Evolutionary conservation across 148 eudicot species (phyloP).

Genomic region (Chenopodium quinoa): DNA sequence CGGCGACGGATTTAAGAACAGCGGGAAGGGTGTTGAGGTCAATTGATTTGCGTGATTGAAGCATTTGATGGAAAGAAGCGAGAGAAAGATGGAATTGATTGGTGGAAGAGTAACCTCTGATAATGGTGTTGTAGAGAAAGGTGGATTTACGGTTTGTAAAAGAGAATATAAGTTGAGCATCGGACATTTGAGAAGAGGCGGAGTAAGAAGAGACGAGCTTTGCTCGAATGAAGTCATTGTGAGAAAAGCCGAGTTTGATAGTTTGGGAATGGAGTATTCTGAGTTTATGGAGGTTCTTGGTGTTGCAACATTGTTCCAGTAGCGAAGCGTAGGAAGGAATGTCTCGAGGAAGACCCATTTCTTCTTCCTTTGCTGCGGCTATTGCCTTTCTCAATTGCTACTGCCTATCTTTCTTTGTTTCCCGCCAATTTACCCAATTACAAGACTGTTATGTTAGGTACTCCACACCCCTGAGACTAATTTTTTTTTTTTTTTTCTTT

Average conservation of each 20-base stretch:
- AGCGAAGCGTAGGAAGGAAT: constrained; percentile 30
- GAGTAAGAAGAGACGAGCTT: constrained; percentile 49
- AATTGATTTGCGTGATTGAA: constrained; percentile 27
- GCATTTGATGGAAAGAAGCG: constrained; percentile 36
- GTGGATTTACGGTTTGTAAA: constrained; percentile 40
- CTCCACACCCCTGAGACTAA: too few species aligned
- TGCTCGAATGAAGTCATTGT: constrained; percentile 44
- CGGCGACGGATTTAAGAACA: constrained; percentile 44
- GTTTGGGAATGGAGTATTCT: constrained; percentile 34
- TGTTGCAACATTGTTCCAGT: constrained; percentile 33
- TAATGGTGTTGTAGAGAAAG: constrained; percentile 52
- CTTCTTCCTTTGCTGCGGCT: too few species aligned
- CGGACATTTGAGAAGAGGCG: constrained; percentile 39
- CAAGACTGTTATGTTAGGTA: too few species aligned
- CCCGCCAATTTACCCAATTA: too few species aligned
- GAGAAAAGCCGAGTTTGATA: constrained; percentile 34
- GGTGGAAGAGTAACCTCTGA: constrained; percentile 40
- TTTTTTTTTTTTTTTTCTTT: too few species aligned
- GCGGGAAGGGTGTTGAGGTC: constrained; percentile 45
- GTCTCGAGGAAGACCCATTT: constrained; percentile 7
- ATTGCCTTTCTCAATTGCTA: too few species aligned
- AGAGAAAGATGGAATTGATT: constrained; percentile 34
- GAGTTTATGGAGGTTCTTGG: constrained; percentile 39
- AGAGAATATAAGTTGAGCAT: constrained; percentile 44
- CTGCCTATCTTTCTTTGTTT: too few species aligned